Base-by-base conservation (phyloP, 257 asterid species). In the Phtheirospermum japonicum region DNA sequence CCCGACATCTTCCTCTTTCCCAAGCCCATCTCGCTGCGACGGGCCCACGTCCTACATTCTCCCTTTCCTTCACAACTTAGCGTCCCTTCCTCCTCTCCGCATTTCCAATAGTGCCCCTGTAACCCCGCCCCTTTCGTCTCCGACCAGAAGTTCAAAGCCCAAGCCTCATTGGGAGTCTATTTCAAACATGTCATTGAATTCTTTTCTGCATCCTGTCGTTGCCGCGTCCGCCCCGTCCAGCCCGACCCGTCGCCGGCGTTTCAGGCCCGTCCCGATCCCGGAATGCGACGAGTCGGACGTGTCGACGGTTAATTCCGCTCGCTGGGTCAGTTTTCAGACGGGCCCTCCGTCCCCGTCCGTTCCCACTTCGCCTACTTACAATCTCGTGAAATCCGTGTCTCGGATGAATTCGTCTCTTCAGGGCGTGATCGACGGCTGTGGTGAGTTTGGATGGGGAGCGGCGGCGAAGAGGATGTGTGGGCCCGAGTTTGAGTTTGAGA, bases 61-160 rank as follows among this genome's bases (percentile, higher is more conserved):
- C 54, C 83, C 87, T 23, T 78, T 75, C 78, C 74, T 80, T 37
- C 77, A 48, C 6, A 81, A 82, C 71, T 59, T 76, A 50, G 48
- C 77, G 5, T 77, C 83, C 7, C 85, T 85, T 19, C 94, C 91
- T 8, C 80, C 79, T 49, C 83, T 80, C 9, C 85, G 94, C 7
- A 76, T 89, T 71, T 89, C 97, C 59, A 86, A 75, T 48, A 86
- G 97, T 69, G 94, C 97, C 34, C 97, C 95, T 0, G 87, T 89
- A 28, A 89, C 97, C 18, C 97, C 97, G 11, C 95, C 95, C 0
- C 82, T 86, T 52, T 89, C 97, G 13, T 89, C 97, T 39, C 95
- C 97, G 7, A 89, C 89, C 7, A 79, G 90, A 73, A 76, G 67
- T 48, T 77, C 85, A 7, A 81, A 84, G 71, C 82, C 82, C 43